phyloP scores from a whole-genome alignment of 805 yeast genomes.

The Candida orba region DNA sequence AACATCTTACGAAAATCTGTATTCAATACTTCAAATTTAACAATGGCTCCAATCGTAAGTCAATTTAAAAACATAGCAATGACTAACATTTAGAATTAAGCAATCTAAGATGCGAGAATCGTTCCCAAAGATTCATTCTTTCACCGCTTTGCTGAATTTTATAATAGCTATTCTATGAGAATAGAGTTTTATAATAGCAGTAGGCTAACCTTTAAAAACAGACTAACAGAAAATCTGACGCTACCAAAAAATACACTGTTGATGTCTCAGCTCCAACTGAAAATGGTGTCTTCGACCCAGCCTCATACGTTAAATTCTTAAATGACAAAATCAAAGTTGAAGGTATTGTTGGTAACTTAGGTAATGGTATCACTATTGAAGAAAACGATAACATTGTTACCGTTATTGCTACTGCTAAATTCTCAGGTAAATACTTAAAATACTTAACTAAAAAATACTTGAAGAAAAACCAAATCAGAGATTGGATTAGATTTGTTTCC shows the following conservation, averaged over 20 bases:
- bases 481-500: conserved; percentile 99
- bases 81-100: conserved; percentile 16
- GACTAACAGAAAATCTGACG: conserved; percentile 79
- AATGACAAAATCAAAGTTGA: conserved; percentile 99
- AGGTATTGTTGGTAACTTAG: conserved; percentile 93
- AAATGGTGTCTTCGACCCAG: conserved; percentile 96
- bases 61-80: conserved; percentile 20
- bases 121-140: conserved; percentile 14
- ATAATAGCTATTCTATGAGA: conserved; percentile 17
- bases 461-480: conserved; percentile 99
- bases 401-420: conserved; percentile 82
- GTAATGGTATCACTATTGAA: conserved; percentile 85
- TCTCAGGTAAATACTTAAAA: conserved; percentile 99
- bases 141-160: conserved; percentile 30
- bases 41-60: conserved; percentile 94
- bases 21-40: conserved; percentile 13
- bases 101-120: neutral
- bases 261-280: conserved; percentile 97
- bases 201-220: conserved; percentile 57
- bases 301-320: conserved; percentile 95
- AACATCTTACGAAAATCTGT: neutral
- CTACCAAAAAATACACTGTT: conserved; percentile 85
- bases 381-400: conserved; percentile 88
- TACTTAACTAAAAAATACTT: conserved; percentile 99
- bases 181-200: conserved; percentile 41